Evolutionary conservation across 2,329 filamentous ascomycete species (phyloP), one percentile per base, ranked within the genome.

Genomic region (Ophiocordyceps robertsii): DNA sequence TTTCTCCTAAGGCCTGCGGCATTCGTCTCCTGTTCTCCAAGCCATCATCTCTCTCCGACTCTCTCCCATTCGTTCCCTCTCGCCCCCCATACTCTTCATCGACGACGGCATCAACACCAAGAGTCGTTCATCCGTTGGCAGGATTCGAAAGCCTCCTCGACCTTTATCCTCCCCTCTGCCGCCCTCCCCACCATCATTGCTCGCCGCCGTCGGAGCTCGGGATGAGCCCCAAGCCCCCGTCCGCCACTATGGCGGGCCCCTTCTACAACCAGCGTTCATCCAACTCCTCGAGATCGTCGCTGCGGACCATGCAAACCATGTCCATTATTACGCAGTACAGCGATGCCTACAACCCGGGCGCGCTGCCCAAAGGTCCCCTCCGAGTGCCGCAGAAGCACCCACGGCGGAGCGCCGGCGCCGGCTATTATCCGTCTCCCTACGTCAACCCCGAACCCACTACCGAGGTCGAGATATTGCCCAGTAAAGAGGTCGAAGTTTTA

Each of bases 261-360:
- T n/a, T 41, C 5, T 41, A 38, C 32, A 36, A 39, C 19, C 42
- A 45, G 19, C 43, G 44, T 9, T 43, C 38, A 17, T 49, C 45
- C 37, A 43, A 36, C 31, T 45, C 38, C 6, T 49, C 46, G 37
- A 44, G 56, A 40, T 48, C 52, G 38, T 53, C 54, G 37, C 47
- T 56, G 39, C 44, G 46, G 40, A 49, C 47, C 46, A 49, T 57
- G 39, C 53, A 55, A 30, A 53, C 54, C 32, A 56, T 67, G 54
- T 62, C 63, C 17, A 53, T 62, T 42, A 62, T 66, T 43, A 53
- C 53, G 29, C 63, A 67, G 51, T 55, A 63, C 46, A 57, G 42
- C 42, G 9, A 48, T 44, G 17, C 47, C 45, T 21, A 48, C 46
- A 37, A 46, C 42, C 29, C 48, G 38, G 50, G 50, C 16, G 47